Evolutionary conservation across 129 eudicot species (phyloP).

Genomic region (Flaveria trinervia): DNA sequence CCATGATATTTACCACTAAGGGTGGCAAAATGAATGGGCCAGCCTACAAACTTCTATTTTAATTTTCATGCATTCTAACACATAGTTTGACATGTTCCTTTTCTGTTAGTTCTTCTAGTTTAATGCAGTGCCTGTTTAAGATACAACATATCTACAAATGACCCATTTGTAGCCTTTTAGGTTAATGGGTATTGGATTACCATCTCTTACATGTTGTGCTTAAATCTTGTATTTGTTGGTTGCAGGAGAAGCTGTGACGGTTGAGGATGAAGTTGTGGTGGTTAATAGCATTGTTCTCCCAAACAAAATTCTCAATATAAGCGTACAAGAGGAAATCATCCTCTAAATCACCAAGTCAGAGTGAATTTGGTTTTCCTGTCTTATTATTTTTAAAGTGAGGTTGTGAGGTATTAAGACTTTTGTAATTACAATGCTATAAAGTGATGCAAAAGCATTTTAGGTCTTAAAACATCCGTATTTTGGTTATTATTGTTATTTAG

Average conservation of each 20-base stretch:
- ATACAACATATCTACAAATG: neutral
- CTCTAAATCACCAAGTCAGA: neutral
- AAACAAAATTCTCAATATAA: constrained; percentile 73
- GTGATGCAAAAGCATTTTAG: neutral
- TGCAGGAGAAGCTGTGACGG: constrained; percentile 87
- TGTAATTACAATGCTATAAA: neutral
- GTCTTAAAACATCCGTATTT: neutral
- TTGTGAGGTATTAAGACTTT: constrained; percentile 5
- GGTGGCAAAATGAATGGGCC: neutral
- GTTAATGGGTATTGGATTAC: neutral
- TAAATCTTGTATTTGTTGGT: constrained; percentile 13
- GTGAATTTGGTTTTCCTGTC: constrained; percentile 3
- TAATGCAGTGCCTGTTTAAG: neutral
- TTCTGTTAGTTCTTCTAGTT: neutral
- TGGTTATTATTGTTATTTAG: neutral
- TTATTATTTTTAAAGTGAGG: neutral
- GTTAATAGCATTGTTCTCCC: constrained; percentile 90
- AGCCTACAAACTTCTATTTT: neutral
- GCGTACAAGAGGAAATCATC: constrained; percentile 93
- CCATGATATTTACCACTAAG: neutral
- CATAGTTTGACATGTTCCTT: neutral
- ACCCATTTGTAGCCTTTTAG: neutral
- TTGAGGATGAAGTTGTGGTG: constrained; percentile 96
- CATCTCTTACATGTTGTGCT: neutral
- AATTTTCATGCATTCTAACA: neutral